phyloP scores from a whole-genome alignment of 2,329 filamentous ascomycete species.

The Aspergillus luchuensis region DNA sequence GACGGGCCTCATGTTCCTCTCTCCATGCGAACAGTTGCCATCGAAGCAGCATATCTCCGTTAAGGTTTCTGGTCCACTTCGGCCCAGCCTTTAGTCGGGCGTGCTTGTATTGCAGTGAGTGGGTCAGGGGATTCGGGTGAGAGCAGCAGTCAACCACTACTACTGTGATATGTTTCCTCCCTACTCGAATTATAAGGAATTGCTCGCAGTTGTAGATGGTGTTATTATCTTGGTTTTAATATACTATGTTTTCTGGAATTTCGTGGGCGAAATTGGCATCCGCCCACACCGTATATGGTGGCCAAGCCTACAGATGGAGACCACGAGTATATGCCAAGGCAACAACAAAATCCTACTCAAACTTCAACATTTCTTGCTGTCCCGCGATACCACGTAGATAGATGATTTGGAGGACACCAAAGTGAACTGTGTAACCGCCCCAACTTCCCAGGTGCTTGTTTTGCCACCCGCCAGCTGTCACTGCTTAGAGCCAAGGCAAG shows the following conservation, averaged over 20 bases:
- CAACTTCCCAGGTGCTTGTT: background rate
- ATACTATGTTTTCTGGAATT: too few species aligned
- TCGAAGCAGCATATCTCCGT: slow-evolving; percentile 4
- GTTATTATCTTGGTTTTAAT: too few species aligned
- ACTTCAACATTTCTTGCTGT: background rate
- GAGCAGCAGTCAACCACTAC: too few species aligned
- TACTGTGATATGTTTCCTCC: background rate
- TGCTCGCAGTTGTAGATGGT: too few species aligned
- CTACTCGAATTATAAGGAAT: too few species aligned
- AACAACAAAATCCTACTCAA: too few species aligned
- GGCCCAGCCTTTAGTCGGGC: background rate
- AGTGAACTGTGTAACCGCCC: background rate
- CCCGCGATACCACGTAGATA: background rate
- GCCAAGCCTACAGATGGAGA: too few species aligned
- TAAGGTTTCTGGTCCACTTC: slow-evolving; percentile 13
- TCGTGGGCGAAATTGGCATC: background rate
- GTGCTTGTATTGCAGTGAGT: background rate
- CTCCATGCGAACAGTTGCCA: background rate
- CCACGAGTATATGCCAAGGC: too few species aligned
- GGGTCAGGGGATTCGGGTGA: background rate
- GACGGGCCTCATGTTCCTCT: background rate
- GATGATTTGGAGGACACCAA: background rate
- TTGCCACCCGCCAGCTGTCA: background rate
- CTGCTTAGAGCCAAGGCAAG: background rate
- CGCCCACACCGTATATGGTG: too few species aligned